Conservation (phyloP, 805 yeast genomes). For the Priceomyces melissophilus region DNA sequence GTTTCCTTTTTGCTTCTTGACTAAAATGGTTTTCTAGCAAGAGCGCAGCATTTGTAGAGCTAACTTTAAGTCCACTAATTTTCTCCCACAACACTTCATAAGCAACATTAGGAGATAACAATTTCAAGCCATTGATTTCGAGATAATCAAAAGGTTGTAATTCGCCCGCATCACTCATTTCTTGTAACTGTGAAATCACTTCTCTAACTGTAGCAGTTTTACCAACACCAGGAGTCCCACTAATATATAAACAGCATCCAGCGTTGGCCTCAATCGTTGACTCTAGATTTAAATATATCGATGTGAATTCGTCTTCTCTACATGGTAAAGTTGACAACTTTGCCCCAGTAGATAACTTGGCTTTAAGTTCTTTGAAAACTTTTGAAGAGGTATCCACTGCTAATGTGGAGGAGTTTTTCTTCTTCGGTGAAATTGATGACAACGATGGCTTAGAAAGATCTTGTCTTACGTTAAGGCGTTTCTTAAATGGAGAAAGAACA, state of each 20-base stretch:
- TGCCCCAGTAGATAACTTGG: conserved; percentile 42
- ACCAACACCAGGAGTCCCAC: conserved; percentile 98
- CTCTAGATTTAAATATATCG: conserved; percentile 65
- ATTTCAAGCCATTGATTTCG: conserved; percentile 89
- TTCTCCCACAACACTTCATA: conserved; percentile 82
- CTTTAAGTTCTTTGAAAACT: conserved; percentile 37
- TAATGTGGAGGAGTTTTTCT: conserved; percentile 4
- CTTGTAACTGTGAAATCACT: conserved; percentile 66
- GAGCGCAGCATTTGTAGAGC: conserved; percentile 62
- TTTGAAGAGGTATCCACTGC: conserved; percentile 20
- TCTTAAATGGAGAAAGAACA: conserved; percentile 8
- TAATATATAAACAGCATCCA: conserved; percentile 84
- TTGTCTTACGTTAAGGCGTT: conserved; percentile 9
- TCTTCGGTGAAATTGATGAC: conserved; percentile 13
- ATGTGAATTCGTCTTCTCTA: conserved; percentile 76
- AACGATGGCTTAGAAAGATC: conserved; percentile 9
- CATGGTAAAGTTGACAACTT: conserved; percentile 66
- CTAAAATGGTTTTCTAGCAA: conserved; percentile 70
- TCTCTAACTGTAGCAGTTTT: conserved; percentile 92
- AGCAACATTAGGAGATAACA: conserved; percentile 73
- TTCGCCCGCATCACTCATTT: conserved; percentile 23
- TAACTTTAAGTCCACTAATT: conserved; percentile 53
- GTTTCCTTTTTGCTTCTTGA: conserved; percentile 34
- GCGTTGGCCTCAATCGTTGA: conserved; percentile 64
- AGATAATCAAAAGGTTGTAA: conserved; percentile 58